phyloP scores from a whole-genome alignment of 768 basidiomycete species.

The Melanogaster broomeanus region DNA sequence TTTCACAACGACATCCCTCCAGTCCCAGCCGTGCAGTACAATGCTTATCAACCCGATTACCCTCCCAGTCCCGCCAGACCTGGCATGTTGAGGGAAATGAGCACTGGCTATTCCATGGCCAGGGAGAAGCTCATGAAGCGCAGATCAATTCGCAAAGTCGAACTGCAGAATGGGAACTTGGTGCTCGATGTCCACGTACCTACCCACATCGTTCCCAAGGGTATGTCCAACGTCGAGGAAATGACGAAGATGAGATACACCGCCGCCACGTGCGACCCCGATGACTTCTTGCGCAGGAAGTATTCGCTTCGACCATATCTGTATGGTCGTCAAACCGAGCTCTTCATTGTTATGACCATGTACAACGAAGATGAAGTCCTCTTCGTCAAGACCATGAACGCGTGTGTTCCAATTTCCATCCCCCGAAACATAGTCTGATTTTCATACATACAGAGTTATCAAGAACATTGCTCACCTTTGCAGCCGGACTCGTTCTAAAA shows the following conservation, averaged over 20 bases:
- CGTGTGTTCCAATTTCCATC: slow-evolving; percentile 45
- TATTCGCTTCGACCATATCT: slow-evolving; percentile 82
- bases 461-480: slow-evolving; percentile 86
- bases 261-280: slow-evolving; percentile 87
- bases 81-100: slow-evolving; percentile 46
- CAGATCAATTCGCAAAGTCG: slow-evolving; percentile 75
- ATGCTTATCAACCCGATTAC: slow-evolving; percentile 47
- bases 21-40: slow-evolving; percentile 55
- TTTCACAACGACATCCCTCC: slow-evolving; percentile 42
- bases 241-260: slow-evolving; percentile 87
- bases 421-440: slow-evolving; percentile 6
- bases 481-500: slow-evolving; percentile 66
- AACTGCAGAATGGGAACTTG: slow-evolving; percentile 79
- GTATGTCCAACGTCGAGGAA: slow-evolving; percentile 64
- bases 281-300: slow-evolving; percentile 77
- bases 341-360: slow-evolving; percentile 97
- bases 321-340: slow-evolving; percentile 78
- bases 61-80: slow-evolving; percentile 58
- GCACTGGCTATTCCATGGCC: slow-evolving; percentile 64
- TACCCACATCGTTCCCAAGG: slow-evolving; percentile 71
- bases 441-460: slow-evolving; percentile 57
- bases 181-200: slow-evolving; percentile 85
- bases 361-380: slow-evolving; percentile 89
- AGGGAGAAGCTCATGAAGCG: slow-evolving; percentile 83
- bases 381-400: slow-evolving; percentile 82